Conservation (phyloP, 805 yeast genomes). For the Cyberlindnera samutprakarnensis region DNA sequence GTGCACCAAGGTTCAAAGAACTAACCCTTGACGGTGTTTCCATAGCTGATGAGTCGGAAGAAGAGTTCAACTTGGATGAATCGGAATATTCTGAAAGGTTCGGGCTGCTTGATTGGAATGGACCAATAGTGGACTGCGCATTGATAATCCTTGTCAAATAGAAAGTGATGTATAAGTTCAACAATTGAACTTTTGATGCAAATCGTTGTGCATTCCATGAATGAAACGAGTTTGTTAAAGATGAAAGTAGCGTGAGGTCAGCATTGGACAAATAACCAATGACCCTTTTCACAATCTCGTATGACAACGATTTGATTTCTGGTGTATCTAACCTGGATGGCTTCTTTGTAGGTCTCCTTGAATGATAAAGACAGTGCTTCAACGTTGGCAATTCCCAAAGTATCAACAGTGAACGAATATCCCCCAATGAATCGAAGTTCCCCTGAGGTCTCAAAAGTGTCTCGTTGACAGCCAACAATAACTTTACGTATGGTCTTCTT, state of each 20-base stretch:
- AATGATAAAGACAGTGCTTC: conserved; percentile 35
- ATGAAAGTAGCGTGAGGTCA: too few species aligned
- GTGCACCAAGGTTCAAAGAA: conserved; percentile 1
- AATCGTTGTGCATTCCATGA: conserved; percentile 37
- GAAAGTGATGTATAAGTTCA: conserved; percentile 74
- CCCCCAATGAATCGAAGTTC: conserved; percentile 30
- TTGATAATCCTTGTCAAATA: conserved; percentile 52
- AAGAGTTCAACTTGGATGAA: conserved; percentile 4
- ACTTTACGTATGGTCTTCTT: conserved; percentile 47
- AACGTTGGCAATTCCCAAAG: conserved; percentile 64
- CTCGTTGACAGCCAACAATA: conserved; percentile 44
- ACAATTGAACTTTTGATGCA: conserved; percentile 48
- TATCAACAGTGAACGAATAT: conserved; percentile 54
- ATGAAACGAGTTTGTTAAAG: too few species aligned
- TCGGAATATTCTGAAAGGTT: conserved; percentile 4
- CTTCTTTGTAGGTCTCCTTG: conserved; percentile 2
- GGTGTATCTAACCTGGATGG: conserved; percentile 28
- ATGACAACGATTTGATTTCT: conserved; percentile 49
- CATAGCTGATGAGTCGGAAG: not conserved
- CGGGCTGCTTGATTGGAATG: too few species aligned
- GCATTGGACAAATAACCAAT: conserved; percentile 60
- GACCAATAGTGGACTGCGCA: too few species aligned
- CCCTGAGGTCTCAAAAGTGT: conserved; percentile 44
- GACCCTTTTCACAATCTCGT: conserved; percentile 60
- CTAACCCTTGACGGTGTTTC: not conserved